phyloP scores from a whole-genome alignment of 495 filamentous ascomycete genomes.

The Podospora bellae-mahoneyi region DNA sequence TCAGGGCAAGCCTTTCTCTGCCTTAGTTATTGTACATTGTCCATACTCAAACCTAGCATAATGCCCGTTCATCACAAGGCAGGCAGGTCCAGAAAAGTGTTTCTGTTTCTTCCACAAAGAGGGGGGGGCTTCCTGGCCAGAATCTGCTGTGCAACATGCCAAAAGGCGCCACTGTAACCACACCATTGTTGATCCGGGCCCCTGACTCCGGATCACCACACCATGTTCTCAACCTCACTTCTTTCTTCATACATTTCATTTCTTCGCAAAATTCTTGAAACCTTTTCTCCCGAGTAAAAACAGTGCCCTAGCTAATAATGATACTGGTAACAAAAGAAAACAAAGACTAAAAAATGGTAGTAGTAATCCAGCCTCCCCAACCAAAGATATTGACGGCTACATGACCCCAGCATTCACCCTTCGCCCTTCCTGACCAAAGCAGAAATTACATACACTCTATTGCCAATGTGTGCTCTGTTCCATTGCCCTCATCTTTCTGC shows the following conservation, averaged over 20 bases:
- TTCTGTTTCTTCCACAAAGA: too few species aligned
- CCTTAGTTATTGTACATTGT: too few species aligned
- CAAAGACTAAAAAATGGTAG: neutral
- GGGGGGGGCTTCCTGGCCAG: too few species aligned
- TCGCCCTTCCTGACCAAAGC: neutral
- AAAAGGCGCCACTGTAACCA: neutral
- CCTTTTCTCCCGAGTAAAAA: neutral
- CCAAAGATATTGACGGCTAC: neutral
- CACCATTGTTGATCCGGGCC: neutral
- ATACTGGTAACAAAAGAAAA: neutral
- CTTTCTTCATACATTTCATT: neutral
- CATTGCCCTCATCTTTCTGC: neutral
- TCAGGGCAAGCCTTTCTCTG: too few species aligned
- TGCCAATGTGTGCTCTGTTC: neutral
- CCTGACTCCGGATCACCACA: neutral
- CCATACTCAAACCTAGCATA: too few species aligned
- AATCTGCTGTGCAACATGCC: too few species aligned
- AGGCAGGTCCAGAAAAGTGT: too few species aligned
- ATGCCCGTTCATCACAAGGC: too few species aligned
- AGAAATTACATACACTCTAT: constrained; percentile 10
- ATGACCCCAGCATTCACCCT: neutral
- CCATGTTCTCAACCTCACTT: neutral
- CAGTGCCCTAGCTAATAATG: neutral
- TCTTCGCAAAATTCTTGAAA: neutral
- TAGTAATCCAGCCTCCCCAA: neutral